phyloP scores from a whole-genome alignment of 2,329 filamentous ascomycete genomes.

The Intubia oerlemansii region DNA sequence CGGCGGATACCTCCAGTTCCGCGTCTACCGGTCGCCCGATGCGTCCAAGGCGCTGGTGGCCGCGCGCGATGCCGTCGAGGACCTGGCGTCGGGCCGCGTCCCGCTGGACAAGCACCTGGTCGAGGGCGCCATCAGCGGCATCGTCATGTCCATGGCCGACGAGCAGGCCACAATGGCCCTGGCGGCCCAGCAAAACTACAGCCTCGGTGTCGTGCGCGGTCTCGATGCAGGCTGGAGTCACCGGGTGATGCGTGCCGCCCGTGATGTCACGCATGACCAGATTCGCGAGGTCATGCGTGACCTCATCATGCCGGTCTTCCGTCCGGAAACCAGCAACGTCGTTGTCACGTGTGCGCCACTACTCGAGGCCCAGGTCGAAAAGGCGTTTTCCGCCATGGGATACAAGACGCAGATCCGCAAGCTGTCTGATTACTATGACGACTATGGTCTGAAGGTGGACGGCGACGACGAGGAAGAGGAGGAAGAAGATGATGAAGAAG shows the following conservation, averaged over 20 bases:
- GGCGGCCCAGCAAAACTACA: slow-evolving; percentile 67
- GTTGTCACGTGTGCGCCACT: slow-evolving; percentile 74
- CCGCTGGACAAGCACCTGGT: slow-evolving; percentile 63
- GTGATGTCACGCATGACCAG: slow-evolving; percentile 54
- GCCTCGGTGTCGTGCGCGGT: slow-evolving; percentile 57
- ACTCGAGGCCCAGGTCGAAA: slow-evolving; percentile 60
- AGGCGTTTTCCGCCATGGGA: slow-evolving; percentile 50
- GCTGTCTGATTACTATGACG: slow-evolving; percentile 66
- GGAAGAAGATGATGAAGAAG: slow-evolving; percentile 36
- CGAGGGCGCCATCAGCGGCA: slow-evolving; percentile 75
- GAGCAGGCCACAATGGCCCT: slow-evolving; percentile 69
- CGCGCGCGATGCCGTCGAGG: slow-evolving; percentile 51
- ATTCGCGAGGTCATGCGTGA: slow-evolving; percentile 55
- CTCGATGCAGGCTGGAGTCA: slow-evolving; percentile 60
- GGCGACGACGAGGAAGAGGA: slow-evolving; percentile 40
- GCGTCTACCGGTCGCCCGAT: slow-evolving; percentile 78
- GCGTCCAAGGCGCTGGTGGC: slow-evolving; percentile 69
- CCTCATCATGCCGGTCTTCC: slow-evolving; percentile 61
- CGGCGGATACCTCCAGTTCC: slow-evolving; percentile 61
- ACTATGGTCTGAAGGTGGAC: slow-evolving; percentile 56
- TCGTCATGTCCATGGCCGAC: slow-evolving; percentile 71
- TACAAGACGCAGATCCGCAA: slow-evolving; percentile 60
- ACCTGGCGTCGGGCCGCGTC: slow-evolving; percentile 48
- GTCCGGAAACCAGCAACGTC: slow-evolving; percentile 59
- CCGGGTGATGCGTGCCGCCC: slow-evolving; percentile 57